Base-by-base conservation (phyloP, 2,329 filamentous ascomycete genomes). In the Phoma sp. region DNA sequence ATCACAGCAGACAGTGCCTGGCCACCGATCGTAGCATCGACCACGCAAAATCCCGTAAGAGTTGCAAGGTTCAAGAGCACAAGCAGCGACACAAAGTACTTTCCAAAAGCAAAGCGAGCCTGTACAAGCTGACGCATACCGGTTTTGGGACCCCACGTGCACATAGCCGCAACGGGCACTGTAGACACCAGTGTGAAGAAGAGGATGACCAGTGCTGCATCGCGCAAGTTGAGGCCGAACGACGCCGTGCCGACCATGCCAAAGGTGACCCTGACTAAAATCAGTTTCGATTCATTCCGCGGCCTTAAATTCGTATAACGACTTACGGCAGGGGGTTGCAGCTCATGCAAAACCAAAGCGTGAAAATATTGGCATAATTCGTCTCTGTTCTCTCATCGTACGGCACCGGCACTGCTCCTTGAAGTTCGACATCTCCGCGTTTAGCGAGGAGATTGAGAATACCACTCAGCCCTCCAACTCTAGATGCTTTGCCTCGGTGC, bases 91-190 rank as follows among this genome's bases (percentile, higher is more conserved):
- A 86, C 82, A 18, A 84, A 73, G 64, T 86, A 86, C 48, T 68
- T 72, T 22, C 69, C 70, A 66, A 86, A 89, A 36, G 81, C 83
- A 69, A 83, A 88, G 22, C 86, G 78, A 4, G 86, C 85, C 60
- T 86, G 84, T 7, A 88, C 81, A 79, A 88, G 86, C 70, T 88
- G 85, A 13, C 86, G 79, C 79, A 88, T 82, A 37, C 85, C 86
- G 8, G 84, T 87, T 70, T 82, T 82, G 4, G 85, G 83, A 0
- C 85, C 85, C 45, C 86, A 71, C 0, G 82, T 85, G 37, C 80
- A 80, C 24, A 88, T 74, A 61, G 82, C 86, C 3, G 83, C 85
- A 0, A 84, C 82, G 0, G 82, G 75, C 6, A 80, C 55, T 0
- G 81, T 81, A 1, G 81, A 82, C 24, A 87, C 60, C 14, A 88